Percentiles rank a stretch among this genome's conserved stretches.
Conservation (phyloP, 2,329 filamentous ascomycete species). For the Hymenoscyphus infarciens region DNA sequence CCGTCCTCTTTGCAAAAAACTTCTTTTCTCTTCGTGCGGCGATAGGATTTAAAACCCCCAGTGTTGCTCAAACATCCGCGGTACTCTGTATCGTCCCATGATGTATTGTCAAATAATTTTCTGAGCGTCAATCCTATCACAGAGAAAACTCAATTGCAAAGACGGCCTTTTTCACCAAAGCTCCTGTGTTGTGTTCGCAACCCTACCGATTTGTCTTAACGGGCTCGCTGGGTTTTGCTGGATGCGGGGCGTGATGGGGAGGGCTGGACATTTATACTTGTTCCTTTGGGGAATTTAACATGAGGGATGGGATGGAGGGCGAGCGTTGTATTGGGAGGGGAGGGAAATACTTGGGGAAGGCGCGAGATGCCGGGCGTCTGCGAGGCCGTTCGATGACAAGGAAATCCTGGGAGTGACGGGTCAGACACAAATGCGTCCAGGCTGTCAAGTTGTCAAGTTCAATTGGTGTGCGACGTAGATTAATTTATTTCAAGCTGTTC, state of each 20-base stretch:
- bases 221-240: slow-evolving; percentile 26
- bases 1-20: background rate
- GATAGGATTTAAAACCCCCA: slow-evolving; percentile 27
- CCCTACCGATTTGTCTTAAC: slow-evolving; percentile 28
- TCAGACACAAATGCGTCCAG: background rate
- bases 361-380: background rate
- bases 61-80: slow-evolving; percentile 36
- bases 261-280: slow-evolving; percentile 50
- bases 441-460: background rate
- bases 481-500: background rate
- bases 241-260: slow-evolving; percentile 36
- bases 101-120: slow-evolving; percentile 29
- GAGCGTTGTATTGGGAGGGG: slow-evolving; percentile 21
- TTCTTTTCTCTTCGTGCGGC: slow-evolving; percentile 33
- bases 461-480: background rate
- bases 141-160: slow-evolving; percentile 68
- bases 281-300: slow-evolving; percentile 11
- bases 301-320: slow-evolving; percentile 2
- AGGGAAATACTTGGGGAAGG: background rate
- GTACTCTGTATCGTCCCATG: slow-evolving; percentile 22
- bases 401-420: background rate
- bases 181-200: slow-evolving; percentile 33
- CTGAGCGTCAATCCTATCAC: slow-evolving; percentile 36
- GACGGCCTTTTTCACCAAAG: slow-evolving; percentile 48
- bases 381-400: background rate